phyloP scores from a whole-genome alignment of 805 yeast species.

The Torulaspora franciscae region DNA sequence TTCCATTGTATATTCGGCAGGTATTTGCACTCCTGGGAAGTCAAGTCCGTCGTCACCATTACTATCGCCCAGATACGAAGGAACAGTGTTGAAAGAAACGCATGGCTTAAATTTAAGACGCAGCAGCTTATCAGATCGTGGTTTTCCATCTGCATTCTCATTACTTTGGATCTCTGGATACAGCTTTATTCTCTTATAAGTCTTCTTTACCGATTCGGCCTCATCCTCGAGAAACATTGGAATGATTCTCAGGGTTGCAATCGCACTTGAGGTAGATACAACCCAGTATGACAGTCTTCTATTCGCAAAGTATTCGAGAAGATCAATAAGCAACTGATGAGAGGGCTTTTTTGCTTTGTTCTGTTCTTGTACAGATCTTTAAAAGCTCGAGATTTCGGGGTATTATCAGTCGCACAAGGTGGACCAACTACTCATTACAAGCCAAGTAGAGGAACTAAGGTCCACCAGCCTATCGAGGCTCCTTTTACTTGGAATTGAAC shows the following conservation, averaged over 20 bases:
- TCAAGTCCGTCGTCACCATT: constrained; percentile 18
- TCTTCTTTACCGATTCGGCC: constrained; percentile 16
- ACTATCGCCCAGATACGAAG: constrained; percentile 22
- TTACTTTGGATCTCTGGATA: constrained; percentile 4
- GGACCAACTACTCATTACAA: neutral
- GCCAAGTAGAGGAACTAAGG: neutral
- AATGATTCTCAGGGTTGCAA: neutral
- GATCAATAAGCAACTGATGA: neutral
- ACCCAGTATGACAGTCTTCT: neutral
- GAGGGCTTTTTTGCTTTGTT: neutral
- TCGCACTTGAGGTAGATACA: neutral
- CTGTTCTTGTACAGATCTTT: neutral
- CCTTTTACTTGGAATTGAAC: neutral
- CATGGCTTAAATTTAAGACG: constrained; percentile 20
- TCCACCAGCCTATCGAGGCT: neutral
- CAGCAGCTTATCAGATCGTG: neutral
- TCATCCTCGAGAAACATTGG: constrained; percentile 10
- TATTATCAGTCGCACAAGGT: neutral
- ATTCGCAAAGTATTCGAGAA: neutral
- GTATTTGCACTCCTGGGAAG: constrained; percentile 29
- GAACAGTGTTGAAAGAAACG: constrained; percentile 36
- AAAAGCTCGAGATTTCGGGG: neutral
- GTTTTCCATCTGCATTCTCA: neutral
- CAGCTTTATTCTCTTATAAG: constrained; percentile 16
- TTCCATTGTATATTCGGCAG: constrained; percentile 32